Evolutionary conservation across 768 basidiomycete genomes (phyloP).

Genomic region (Boletus edulis): DNA sequence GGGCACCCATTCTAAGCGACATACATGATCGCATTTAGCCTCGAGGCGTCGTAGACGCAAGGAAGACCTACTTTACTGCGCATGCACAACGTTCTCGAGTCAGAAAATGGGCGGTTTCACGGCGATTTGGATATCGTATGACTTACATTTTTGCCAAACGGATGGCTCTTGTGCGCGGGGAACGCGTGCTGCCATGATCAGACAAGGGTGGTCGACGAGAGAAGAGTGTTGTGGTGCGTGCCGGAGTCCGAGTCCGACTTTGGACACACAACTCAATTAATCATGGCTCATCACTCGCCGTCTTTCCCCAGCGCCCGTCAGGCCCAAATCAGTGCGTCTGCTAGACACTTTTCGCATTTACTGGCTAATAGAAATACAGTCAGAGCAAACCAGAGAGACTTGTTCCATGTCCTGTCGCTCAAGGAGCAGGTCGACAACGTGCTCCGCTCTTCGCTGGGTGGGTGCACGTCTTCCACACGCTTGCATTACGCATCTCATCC

Average conservation of each 20-base stretch:
- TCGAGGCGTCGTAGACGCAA: not conserved
- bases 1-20: conserved; percentile 77
- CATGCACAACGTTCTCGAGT: not conserved
- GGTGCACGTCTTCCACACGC: conserved; percentile 12
- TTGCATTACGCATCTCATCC: conserved; percentile 11
- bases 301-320: conserved; percentile 77
- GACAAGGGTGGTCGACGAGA: not conserved
- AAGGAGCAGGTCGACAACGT: conserved; percentile 75
- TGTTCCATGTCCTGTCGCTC: conserved; percentile 72
- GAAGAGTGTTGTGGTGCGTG: not conserved
- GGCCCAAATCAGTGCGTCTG: conserved; percentile 79
- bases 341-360: not conserved
- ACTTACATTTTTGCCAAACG: conserved; percentile 75
- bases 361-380: conserved; percentile 43
- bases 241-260: conserved; percentile 1
- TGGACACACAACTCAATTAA: not conserved
- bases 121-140: not conserved
- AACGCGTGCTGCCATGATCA: conserved; percentile 32
- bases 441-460: conserved; percentile 76
- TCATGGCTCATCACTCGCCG: conserved; percentile 30
- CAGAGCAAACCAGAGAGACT: conserved; percentile 80
- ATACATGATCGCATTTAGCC: conserved; percentile 5
- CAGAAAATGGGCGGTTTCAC: conserved; percentile 6
- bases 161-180: conserved; percentile 51
- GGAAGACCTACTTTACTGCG: conserved; percentile 57